phyloP scores from a whole-genome alignment of 2,329 filamentous ascomycete species.

The Botryosphaeria dothidea region DNA sequence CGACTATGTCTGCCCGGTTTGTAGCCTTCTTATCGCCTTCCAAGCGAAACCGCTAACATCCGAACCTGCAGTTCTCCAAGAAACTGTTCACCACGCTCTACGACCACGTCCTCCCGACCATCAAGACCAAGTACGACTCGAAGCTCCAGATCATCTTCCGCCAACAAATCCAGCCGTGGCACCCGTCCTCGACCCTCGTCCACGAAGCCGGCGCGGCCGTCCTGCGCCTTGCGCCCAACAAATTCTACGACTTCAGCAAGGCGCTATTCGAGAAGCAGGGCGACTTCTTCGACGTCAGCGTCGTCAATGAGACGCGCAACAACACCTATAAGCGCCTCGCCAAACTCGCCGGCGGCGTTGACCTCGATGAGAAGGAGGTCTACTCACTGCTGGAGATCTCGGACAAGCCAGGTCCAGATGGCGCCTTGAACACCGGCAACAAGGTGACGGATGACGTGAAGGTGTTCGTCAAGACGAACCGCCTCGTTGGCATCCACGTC shows the following conservation, averaged over 20 bases:
- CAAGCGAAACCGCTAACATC: constrained; percentile 23
- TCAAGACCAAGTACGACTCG: constrained; percentile 61
- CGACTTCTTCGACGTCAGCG: constrained; percentile 79
- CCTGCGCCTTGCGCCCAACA: constrained; percentile 65
- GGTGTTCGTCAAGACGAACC: constrained; percentile 69
- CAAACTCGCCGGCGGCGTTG: constrained; percentile 68
- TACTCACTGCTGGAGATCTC: constrained; percentile 68
- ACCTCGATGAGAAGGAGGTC: constrained; percentile 69
- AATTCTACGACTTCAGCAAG: constrained; percentile 79
- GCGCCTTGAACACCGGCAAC: constrained; percentile 76
- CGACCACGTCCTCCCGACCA: constrained; percentile 62
- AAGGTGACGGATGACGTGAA: constrained; percentile 83
- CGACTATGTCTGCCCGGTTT: constrained; percentile 80
- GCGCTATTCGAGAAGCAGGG: constrained; percentile 69
- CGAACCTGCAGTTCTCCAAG: constrained; percentile 53
- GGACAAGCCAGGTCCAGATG: constrained; percentile 67
- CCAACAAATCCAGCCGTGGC: constrained; percentile 93
- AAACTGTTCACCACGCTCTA: constrained; percentile 80
- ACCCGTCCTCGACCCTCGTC: constrained; percentile 69
- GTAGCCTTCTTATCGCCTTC: constrained; percentile 28
- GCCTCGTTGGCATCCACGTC: constrained; percentile 82
- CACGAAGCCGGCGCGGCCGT: constrained; percentile 87
- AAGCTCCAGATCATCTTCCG: constrained; percentile 78
- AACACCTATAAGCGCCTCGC: constrained; percentile 78
- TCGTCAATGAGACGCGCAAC: constrained; percentile 84